These are phyloP conservation scores for Bruguiera sexangula DNA, from an alignment of 345 rosid species.

Conservation along the genomic window DNA sequence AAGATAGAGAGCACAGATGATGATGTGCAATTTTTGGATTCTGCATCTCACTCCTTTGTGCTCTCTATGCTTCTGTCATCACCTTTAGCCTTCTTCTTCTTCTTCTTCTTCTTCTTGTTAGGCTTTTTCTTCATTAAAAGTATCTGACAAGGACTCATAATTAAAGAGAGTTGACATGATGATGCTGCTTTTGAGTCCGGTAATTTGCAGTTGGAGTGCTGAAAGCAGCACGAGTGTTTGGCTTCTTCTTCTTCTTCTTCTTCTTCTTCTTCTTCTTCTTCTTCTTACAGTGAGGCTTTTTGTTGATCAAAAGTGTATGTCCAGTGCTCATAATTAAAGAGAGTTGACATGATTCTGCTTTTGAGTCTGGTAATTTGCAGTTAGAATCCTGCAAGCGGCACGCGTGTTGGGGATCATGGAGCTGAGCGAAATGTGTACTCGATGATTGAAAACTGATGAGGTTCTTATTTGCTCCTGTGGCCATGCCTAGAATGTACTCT, in stretches of 20 bases:
- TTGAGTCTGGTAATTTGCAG: no score
- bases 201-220: no score
- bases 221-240: no score
- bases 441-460: no score
- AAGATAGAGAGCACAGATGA: slow-evolving; percentile 99
- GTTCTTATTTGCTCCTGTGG: no score
- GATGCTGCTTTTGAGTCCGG: no score
- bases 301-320: not conserved
- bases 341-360: not conserved
- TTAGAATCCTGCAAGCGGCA: no score
- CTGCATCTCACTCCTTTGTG: slow-evolving; percentile 74
- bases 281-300: not conserved
- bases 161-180: not conserved
- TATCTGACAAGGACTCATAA: no score
- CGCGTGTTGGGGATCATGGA: no score
- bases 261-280: not conserved
- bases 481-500: no score
- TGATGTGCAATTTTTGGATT: slow-evolving; percentile 43
- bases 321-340: no score
- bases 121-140: not conserved
- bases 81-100: slow-evolving; percentile 21
- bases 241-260: not conserved
- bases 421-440: no score
- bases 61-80: slow-evolving; percentile 94
- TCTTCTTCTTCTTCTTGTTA: not conserved